Evolutionary conservation across 225 moss, liverwort and hornwort genomes (phyloP), one percentile per base, ranked within the genome.

Genomic region (Polytrichum commune): DNA sequence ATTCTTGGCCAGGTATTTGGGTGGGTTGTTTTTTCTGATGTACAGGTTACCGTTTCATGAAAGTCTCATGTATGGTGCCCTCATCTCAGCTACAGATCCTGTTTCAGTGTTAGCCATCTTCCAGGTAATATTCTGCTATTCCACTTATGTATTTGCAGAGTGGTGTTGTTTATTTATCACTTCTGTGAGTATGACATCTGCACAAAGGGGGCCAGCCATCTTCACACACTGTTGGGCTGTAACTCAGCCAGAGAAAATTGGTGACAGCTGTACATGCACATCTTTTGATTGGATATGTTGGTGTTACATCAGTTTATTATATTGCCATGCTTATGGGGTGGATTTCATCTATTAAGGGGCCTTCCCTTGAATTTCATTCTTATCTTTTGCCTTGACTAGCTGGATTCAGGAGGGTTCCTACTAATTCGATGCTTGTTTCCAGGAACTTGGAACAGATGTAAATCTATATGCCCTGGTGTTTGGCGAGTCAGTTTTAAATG

Each of bases 11-110:
- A 93, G 92, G 77, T 93, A 93, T 55, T 81, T 98, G 72, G 98
- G 98, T 53, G 98, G 98, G 23, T 54, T 91, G 53, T 87, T 98
- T 53, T 98, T 93, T 68, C 72, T 98, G 25, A 95, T 98, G 92
- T 98, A 98, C 82, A 93, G 79, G 67, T 72, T 98, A 67, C 86
- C 95, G 10, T 98, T 98, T 33, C 88, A 89, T 77, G 98, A 98
- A 77, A 91, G 91, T 80, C 74, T 98, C 68, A 98, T 98, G 79
- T 98, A 91, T 80, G 98, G 98, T 53, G 92, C 98, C 63, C 87
- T 98, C 62, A 98, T 98, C 65, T 98, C 98, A 38, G 98, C 98
- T 69, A 98, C 98, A 26, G 98, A 98, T 90, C 98, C 98, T 70
- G 98, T 98, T 72, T 95, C 98, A 69, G 98, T 98, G 46, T 68